phyloP scores from a whole-genome alignment of 2,329 filamentous ascomycete species.

The Cadophora gregata region DNA sequence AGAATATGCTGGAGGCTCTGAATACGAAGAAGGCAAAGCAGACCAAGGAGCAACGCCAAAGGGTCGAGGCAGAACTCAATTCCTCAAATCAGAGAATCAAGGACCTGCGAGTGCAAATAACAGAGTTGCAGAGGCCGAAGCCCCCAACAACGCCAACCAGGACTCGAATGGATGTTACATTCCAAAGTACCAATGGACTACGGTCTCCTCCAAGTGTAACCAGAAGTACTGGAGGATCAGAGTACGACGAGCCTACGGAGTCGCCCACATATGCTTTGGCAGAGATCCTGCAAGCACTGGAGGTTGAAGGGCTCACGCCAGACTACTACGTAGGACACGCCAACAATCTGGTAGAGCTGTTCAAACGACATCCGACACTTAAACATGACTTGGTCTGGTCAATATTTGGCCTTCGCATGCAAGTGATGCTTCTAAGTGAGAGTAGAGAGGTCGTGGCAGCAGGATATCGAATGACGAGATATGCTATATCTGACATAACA shows the following conservation, averaged over 20 bases:
- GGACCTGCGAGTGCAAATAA: conserved; percentile 64
- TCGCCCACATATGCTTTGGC: conserved; percentile 91
- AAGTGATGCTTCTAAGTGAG: conserved; percentile 94
- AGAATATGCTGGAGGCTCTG: conserved; percentile 95
- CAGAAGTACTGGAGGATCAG: conserved; percentile 62
- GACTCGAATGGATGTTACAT: conserved; percentile 54
- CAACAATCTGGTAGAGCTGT: conserved; percentile 94
- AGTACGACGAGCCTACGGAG: conserved; percentile 73
- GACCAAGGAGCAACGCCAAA: conserved; percentile 80
- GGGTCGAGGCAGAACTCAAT: conserved; percentile 87
- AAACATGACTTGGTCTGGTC: conserved; percentile 98
- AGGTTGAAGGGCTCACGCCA: conserved; percentile 83
- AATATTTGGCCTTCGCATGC: conserved; percentile 90
- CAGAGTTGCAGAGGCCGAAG: conserved; percentile 61
- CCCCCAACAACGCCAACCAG: conserved; percentile 54
- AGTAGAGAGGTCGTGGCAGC: conserved; percentile 95
- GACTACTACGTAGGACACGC: conserved; percentile 96
- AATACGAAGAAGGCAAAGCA: conserved; percentile 96
- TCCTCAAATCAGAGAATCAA: conserved; percentile 79
- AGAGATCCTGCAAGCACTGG: conserved; percentile 88
- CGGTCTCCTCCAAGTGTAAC: conserved; percentile 64
- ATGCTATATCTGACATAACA: conserved; percentile 89
- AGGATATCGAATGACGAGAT: conserved; percentile 90
- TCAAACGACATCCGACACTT: conserved; percentile 88
- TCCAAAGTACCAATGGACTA: conserved; percentile 52